Base-by-base conservation (phyloP, 2,329 filamentous ascomycete species). In the Plectosphaerella sp. region DNA sequence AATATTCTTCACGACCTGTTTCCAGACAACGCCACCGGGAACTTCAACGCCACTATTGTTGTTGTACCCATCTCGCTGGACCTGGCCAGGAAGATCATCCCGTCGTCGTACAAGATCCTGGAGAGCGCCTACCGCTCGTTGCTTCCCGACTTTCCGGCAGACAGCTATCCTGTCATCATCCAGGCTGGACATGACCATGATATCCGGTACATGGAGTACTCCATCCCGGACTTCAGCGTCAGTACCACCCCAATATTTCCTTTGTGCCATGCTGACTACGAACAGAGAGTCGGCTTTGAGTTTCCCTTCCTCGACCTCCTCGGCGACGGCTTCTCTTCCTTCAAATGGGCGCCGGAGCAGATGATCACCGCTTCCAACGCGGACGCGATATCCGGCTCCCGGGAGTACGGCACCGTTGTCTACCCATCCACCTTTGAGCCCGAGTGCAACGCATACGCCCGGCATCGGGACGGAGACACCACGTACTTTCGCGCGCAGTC, bases 301-400 rank as follows among this genome's bases (percentile, higher is more conserved):
- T 83, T 81, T 52, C 80, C 80, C 1, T 83, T 83, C 60, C 54
- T 83, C 37, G 79, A 82, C 59, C 59, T 79, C 6, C 65, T 80
- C 3, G 68, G 70, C 48, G 77, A 82, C 61, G 74, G 73, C 35
- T 65, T 71, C 54, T 75, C 76, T 1, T 74, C 72, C 3, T 83
- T 81, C 65, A 73, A 74, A 39, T 81, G 76, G 71, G 70, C 69
- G 0, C 72, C 72, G 0, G 69, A 71, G 3, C 69, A 78, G 50
- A 63, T 81, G 52, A 73, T 82, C 55, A 72, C 70, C 2, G 68
- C 70, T 2, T 58, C 56, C 51, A 73, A 76, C 56, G 55, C 62
- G 2, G 59, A 72, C 6, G 78, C 76, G 4, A 59, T 80, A 14
- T 60, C 64, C 8, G 77, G 76, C 3, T 72, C 75, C 1, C 54